phyloP scores from a whole-genome alignment of 192 early-diverging fungal species.

The Anaeromyces robustus region DNA sequence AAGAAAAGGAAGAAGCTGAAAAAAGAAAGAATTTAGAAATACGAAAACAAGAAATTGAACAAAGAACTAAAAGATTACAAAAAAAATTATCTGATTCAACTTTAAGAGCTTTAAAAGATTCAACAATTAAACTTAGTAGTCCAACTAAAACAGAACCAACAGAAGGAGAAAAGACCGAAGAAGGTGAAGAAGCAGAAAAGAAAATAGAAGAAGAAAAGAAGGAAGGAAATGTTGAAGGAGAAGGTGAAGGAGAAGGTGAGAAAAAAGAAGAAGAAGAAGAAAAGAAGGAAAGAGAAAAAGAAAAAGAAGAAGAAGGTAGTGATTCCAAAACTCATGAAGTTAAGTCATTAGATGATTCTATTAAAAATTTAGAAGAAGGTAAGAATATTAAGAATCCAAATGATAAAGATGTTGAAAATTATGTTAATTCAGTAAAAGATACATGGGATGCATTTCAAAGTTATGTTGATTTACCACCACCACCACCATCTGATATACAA shows the following conservation, averaged over 20 bases:
- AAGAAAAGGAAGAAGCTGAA: neutral
- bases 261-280: neutral
- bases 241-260: neutral
- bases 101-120: slow-evolving; percentile 22
- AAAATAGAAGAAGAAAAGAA: slow-evolving; percentile 6
- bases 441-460: slow-evolving; percentile 5
- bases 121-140: slow-evolving; percentile 10
- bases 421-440: slow-evolving; percentile 6
- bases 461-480: slow-evolving; percentile 14
- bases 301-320: no score
- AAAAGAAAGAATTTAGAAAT: slow-evolving; percentile 5
- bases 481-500: neutral
- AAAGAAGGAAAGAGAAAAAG: slow-evolving; percentile 2
- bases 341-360: neutral
- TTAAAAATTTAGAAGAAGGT: slow-evolving; percentile 6
- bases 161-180: neutral
- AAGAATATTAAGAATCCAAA: slow-evolving; percentile 5
- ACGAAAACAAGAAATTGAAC: slow-evolving; percentile 18
- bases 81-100: neutral
- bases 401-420: neutral
- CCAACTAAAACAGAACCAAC: slow-evolving; percentile 21
- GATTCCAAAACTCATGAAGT: neutral
- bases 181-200: neutral
- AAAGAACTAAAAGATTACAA: slow-evolving; percentile 2
- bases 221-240: neutral